Conservation (phyloP, 106 monocot genomes). For the Gastrodia elata region DNA sequence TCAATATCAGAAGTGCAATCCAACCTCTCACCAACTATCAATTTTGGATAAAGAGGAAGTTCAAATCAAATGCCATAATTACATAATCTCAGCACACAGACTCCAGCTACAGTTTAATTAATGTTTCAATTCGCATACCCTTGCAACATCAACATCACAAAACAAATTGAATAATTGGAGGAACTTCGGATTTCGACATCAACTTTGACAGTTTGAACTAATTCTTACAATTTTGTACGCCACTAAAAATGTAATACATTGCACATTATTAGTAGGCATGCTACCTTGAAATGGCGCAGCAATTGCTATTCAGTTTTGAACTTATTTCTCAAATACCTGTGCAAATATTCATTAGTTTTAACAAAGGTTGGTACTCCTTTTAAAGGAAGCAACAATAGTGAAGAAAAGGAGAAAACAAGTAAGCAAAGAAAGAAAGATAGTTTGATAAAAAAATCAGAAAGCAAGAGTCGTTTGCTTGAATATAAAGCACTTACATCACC, state of each 20-base stretch:
- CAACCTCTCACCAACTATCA: neutral
- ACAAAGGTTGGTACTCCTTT: neutral
- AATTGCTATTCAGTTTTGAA: conserved; percentile 96
- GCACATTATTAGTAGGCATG: neutral
- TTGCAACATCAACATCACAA: neutral
- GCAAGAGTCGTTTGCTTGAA: neutral
- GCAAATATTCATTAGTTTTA: neutral
- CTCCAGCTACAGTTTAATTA: neutral
- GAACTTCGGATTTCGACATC: neutral
- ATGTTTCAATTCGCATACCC: neutral
- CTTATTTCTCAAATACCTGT: conserved; percentile 96
- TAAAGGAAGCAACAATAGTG: neutral
- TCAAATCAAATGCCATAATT: neutral
- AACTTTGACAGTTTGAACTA: neutral
- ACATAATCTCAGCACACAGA: neutral
- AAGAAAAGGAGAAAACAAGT: neutral
- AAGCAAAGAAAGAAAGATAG: neutral
- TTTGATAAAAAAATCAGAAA: conserved; percentile 2
- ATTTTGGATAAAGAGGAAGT: neutral
- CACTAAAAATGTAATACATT: neutral
- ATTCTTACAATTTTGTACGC: neutral
- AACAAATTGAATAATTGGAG: neutral
- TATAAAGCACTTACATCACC: conserved; percentile 48
- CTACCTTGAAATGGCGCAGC: conserved; percentile 98
- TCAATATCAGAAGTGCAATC: neutral